Evolutionary conservation across 768 basidiomycete species (phyloP).

Genomic region (Mycena crocata): DNA sequence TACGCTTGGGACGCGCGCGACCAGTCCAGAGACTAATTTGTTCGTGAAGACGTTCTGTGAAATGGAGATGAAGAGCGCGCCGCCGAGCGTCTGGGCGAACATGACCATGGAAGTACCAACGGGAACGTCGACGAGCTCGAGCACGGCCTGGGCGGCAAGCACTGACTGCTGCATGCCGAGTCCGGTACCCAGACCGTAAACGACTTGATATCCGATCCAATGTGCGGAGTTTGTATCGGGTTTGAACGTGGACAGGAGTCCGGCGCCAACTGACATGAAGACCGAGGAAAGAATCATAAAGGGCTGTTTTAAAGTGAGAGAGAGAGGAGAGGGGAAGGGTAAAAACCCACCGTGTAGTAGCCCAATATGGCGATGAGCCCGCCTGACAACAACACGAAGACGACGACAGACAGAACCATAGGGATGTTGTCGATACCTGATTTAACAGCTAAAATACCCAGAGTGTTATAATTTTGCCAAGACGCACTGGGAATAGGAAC

Average conservation of each 20-base stretch:
- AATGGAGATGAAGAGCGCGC: constrained; percentile 35
- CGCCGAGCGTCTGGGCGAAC: constrained; percentile 35
- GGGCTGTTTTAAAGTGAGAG: too few species aligned
- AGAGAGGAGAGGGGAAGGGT: too few species aligned
- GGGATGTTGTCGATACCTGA: constrained; percentile 43
- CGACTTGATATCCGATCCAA: constrained; percentile 39
- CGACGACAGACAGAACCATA: constrained; percentile 50
- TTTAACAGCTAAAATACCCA: too few species aligned
- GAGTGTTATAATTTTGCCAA: neutral
- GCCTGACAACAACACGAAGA: constrained; percentile 51
- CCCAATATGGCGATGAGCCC: constrained; percentile 46
- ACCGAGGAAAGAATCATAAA: constrained; percentile 41
- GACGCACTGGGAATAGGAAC: neutral
- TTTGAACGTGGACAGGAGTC: constrained; percentile 46
- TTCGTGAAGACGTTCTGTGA: constrained; percentile 34
- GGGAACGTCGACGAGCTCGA: constrained; percentile 28
- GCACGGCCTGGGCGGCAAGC: constrained; percentile 32
- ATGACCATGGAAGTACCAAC: constrained; percentile 30
- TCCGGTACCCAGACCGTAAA: constrained; percentile 45
- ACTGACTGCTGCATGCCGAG: constrained; percentile 33
- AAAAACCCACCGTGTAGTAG: constrained; percentile 52
- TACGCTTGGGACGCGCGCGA: constrained; percentile 15
- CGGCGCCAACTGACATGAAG: constrained; percentile 48
- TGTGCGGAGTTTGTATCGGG: constrained; percentile 32
- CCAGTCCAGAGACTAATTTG: constrained; percentile 10